phyloP scores from a whole-genome alignment of 2,329 filamentous ascomycete genomes.

The Pestalotiopsis sp. region DNA sequence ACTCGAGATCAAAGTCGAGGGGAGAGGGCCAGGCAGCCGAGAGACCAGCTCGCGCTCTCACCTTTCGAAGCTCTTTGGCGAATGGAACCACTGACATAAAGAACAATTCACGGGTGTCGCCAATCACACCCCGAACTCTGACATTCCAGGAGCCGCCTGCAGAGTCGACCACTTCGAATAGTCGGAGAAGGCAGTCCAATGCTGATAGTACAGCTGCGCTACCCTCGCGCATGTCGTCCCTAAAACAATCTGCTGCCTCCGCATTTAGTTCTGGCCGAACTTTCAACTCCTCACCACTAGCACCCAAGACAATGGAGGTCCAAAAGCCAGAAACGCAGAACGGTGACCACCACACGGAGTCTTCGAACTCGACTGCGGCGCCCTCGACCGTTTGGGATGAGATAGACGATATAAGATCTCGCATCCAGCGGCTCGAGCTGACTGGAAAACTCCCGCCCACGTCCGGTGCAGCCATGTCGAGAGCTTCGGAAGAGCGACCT shows the following conservation, averaged over 20 bases:
- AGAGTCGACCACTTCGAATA: slow-evolving; percentile 28
- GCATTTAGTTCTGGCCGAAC: slow-evolving; percentile 44
- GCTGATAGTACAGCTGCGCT: slow-evolving; percentile 46
- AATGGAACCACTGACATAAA: slow-evolving; percentile 45
- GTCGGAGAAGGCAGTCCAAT: slow-evolving; percentile 47
- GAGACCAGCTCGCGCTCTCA: slow-evolving; percentile 43
- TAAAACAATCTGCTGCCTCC: slow-evolving; percentile 40
- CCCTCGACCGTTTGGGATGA: slow-evolving; percentile 98
- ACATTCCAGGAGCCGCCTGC: slow-evolving; percentile 47
- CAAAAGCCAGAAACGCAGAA: slow-evolving; percentile 37
- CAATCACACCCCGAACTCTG: slow-evolving; percentile 52
- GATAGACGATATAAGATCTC: slow-evolving; percentile 90
- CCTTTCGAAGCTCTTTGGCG: slow-evolving; percentile 42
- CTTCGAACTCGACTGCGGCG: slow-evolving; percentile 83
- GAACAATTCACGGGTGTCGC: slow-evolving; percentile 45
- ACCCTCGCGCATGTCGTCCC: slow-evolving; percentile 45
- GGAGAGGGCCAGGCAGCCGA: slow-evolving; percentile 46
- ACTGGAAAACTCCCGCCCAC: slow-evolving; percentile 86
- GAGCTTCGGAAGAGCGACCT: slow-evolving; percentile 78
- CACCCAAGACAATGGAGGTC: slow-evolving; percentile 45
- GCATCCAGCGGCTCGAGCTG: slow-evolving; percentile 86
- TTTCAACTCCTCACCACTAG: slow-evolving; percentile 65
- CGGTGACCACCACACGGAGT: slow-evolving; percentile 66
- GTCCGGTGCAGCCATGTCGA: slow-evolving; percentile 78
- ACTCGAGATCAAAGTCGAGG: slow-evolving; percentile 40